Base-by-base conservation (phyloP, 164 flowering plant genomes). In the Pachysandra terminalis region DNA sequence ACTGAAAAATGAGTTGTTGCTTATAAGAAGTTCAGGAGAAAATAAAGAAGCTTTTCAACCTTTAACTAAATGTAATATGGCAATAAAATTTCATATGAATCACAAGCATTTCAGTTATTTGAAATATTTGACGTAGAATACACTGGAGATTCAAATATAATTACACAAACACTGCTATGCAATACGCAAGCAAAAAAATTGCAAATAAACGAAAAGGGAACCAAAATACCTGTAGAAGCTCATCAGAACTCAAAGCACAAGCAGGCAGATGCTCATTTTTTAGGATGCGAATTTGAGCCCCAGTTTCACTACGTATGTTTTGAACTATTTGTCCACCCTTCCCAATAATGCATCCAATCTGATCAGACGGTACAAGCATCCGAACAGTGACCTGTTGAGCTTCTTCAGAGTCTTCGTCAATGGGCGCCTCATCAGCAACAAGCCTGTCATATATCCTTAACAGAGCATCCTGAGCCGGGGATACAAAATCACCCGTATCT, bases 301-400 rank as follows among this genome's bases (percentile, higher is more conserved):
- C 93, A 55, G 90, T 88, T 10, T 96, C 99, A 81, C 78, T 82
- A 13, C 97, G 91, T 63, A 96, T 90, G 52, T 69, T 84, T 73
- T 90, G 96, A 68, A 93, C 86, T 67, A 96, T 88, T 70, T 87
- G 93, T 13, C 99, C 99, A 69, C 98, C 99, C 77, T 93, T 96
- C 24, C 99, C 99, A 79, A 93, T 87, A 59, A 96, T 63, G 73
- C 97, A 89, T 23, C 99, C 98, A 74, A 95, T 92, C 83, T 95
- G 99, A 84, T 95, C 98, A n/a, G n/a, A n/a, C 97, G 90, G 67
- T 96, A 97, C 1, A 89, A 96, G 96, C 64, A 96, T 81, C 35
- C 89, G 79, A 64, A 83, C 87, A 32, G 86, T 87, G 64, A 90
- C 83, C 61, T 88, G 87, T 7, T 73, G 87, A 48, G 65, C 70